phyloP scores from a whole-genome alignment of 83 land plant genomes.

The Diphasiastrum complanatum region DNA sequence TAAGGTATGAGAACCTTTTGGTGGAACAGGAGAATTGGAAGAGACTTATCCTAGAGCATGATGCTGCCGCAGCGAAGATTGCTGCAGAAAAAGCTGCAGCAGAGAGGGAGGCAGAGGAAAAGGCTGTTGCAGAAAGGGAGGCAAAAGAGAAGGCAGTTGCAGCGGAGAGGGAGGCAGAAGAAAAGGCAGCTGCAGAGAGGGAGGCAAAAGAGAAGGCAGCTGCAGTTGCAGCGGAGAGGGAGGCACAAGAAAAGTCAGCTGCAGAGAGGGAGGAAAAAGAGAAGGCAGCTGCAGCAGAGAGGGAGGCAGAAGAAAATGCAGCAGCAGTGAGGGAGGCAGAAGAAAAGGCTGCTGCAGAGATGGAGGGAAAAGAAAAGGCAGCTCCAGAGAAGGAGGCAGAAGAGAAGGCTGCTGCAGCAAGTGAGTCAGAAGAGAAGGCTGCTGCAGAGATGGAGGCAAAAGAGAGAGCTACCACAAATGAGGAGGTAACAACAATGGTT shows the following conservation, averaged over 20 bases:
- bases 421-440: background rate
- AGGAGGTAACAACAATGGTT: background rate
- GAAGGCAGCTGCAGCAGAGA: background rate
- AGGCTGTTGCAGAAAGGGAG: constrained; percentile 1
- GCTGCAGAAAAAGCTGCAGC: constrained; percentile 1
- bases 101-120: constrained; percentile 4
- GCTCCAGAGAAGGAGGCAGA: constrained; percentile 4
- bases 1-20: constrained; percentile 56
- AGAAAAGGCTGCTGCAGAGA: background rate
- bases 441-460: background rate
- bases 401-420: constrained; percentile 5
- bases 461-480: background rate
- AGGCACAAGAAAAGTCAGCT: no score
- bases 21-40: constrained; percentile 56
- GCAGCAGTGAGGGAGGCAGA: constrained; percentile 13
- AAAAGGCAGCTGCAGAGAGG: no score
- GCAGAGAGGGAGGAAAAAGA: no score
- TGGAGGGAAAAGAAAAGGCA: background rate
- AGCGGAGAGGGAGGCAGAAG: no score
- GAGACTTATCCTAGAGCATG: constrained; percentile 40
- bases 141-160: constrained; percentile 11
- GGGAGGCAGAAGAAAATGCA: constrained; percentile 10
- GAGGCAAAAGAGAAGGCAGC: no score
- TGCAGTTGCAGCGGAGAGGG: no score
- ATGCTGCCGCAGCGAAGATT: constrained; percentile 13